Evolutionary conservation across 2,329 filamentous ascomycete species (phyloP), one percentile per base, ranked within the genome.

Genomic region (Neofusicoccum laricinum): DNA sequence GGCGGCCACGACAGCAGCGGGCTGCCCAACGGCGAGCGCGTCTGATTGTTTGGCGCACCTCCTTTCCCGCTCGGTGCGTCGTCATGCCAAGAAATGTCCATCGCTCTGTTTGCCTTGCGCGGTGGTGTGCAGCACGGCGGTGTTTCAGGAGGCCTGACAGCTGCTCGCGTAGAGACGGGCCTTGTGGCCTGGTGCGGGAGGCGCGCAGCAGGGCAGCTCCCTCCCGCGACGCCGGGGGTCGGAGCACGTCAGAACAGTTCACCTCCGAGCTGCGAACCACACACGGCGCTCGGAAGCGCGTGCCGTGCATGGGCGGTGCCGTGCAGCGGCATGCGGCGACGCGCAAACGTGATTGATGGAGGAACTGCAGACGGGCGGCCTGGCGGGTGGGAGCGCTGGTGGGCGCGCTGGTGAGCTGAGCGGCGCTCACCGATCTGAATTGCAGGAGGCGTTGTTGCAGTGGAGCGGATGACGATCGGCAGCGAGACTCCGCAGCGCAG

Each of bases 381-480:
- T 58, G 3, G 50, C 14, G 5, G 25, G 25, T 30, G 25, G 25
- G 25, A 4, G 25, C 25, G 25, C 5, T 30, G 25, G 25, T 38
- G 49, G 49, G 30, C 49, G 50, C 40, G 51, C 21, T 15, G 19
- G 49, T 19, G 30, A 11, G n/a, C 49, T 36, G 25, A 36, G 50
- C 50, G 36, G 11, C n/a, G 46, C 46, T 49, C 46, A 15, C 21
- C 46, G 30, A 19, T 3, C 49, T 14, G 55, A 59, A 59, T 46
- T 59, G 55, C 55, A 59, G 55, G 55, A 59, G 41, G 41, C 36
- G 12, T n/a, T 11, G n/a, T n/a, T 2, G 49, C 32, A 15, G 49
- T 46, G 41, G 55, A 46, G 55, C 55, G 55, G 55, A 59, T 59
- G 40, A 46, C 40, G 55, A 59, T 59, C 55, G 55, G 55, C 55